Percentiles rank a stretch among this genome's conserved stretches.
Evolutionary conservation across 768 basidiomycete species (phyloP).

Genomic region (Dioszegia aurantiaca): DNA sequence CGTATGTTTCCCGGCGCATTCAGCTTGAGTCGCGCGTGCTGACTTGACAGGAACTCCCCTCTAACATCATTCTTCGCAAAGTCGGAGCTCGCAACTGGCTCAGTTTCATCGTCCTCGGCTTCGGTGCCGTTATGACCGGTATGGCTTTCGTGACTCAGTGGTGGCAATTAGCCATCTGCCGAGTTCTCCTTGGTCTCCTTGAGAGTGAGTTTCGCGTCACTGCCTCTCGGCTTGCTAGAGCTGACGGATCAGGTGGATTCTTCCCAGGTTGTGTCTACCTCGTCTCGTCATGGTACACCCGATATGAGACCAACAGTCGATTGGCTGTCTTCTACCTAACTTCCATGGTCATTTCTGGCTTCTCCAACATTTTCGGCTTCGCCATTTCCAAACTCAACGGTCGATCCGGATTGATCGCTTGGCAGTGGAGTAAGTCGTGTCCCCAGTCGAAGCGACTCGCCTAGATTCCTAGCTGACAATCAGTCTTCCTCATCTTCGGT

Average conservation of each 20-base stretch:
- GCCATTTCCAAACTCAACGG: slow-evolving; percentile 20
- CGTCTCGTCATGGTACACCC: slow-evolving; percentile 44
- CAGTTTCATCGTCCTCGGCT: slow-evolving; percentile 33
- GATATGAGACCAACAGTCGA: slow-evolving; percentile 41
- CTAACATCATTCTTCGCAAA: slow-evolving; percentile 43
- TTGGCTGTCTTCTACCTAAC: slow-evolving; percentile 45
- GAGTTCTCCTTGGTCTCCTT: slow-evolving; percentile 44
- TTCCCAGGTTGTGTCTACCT: slow-evolving; percentile 46
- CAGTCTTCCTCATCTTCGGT: slow-evolving; percentile 44
- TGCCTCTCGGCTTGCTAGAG: not conserved
- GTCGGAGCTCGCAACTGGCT: slow-evolving; percentile 38
- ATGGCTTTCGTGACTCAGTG: slow-evolving; percentile 47
- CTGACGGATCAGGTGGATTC: slow-evolving; percentile 33
- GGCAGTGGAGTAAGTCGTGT: slow-evolving; percentile 38
- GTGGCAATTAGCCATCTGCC: slow-evolving; percentile 40
- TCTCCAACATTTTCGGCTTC: slow-evolving; percentile 37
- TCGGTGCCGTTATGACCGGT: slow-evolving; percentile 44
- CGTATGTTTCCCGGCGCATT: slow-evolving; percentile 3
- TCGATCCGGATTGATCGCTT: slow-evolving; percentile 30
- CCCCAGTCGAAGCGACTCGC: not conserved
- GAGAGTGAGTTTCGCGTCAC: slow-evolving; percentile 26
- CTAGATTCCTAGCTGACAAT: not conserved
- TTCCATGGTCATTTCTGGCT: slow-evolving; percentile 37
- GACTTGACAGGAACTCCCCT: slow-evolving; percentile 38
- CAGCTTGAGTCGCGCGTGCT: not conserved